phyloP scores from a whole-genome alignment of 116 monocot genomes.

The Iris pallida region DNA sequence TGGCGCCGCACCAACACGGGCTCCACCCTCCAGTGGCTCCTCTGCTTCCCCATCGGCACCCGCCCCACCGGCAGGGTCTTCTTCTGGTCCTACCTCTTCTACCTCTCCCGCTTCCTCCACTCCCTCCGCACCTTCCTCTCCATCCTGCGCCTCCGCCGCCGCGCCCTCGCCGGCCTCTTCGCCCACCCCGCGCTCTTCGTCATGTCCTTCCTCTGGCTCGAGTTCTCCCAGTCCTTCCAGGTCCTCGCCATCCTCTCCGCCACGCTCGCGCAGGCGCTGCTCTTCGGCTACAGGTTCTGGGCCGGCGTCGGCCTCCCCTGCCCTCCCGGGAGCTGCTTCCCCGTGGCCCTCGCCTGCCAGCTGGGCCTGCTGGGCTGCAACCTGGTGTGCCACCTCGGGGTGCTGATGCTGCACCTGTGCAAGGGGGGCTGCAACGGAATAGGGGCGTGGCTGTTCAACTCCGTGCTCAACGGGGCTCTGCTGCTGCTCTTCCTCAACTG shows the following conservation, averaged over 20 bases:
- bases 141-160: conserved; percentile 39
- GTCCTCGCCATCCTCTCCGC: conserved; percentile 34
- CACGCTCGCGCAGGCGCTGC: conserved; percentile 37
- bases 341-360: conserved; percentile 38
- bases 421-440: conserved; percentile 65
- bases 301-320: conserved; percentile 23
- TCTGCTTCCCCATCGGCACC: conserved; percentile 87
- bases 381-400: conserved; percentile 52
- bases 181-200: conserved; percentile 41
- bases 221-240: conserved; percentile 63
- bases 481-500: conserved; percentile 39
- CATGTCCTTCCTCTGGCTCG: conserved; percentile 92
- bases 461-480: conserved; percentile 44
- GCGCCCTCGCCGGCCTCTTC: conserved; percentile 28
- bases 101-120: conserved; percentile 82
- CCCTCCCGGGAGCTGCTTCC: conserved; percentile 11
- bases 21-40: conserved; percentile 74
- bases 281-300: conserved; percentile 30
- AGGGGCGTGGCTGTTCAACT: conserved; percentile 61
- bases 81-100: conserved; percentile 94
- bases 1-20: conserved; percentile 51
- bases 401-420: conserved; percentile 46
- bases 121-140: conserved; percentile 60
- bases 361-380: conserved; percentile 44
- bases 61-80: conserved; percentile 79